A percentile compares a stretch with the other conserved stretches of the same genome.
Conservation (phyloP, 441 rosid genomes). For the Corymbia calophylla region DNA sequence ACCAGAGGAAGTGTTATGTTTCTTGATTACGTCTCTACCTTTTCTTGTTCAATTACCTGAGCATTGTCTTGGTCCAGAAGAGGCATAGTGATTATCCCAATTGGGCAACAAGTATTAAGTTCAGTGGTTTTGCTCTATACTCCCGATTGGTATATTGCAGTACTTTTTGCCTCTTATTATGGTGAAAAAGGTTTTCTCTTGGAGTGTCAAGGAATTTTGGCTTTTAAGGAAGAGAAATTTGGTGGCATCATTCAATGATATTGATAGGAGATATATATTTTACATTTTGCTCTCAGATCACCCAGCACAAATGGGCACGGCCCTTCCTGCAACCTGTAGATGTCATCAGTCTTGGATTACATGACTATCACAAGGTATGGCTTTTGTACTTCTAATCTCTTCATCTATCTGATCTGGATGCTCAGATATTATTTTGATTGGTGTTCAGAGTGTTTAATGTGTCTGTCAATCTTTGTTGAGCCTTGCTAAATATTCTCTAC, state of each 20-base stretch:
- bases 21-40: not conserved
- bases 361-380: slow-evolving; percentile 79
- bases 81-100: not conserved
- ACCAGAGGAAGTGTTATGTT: not conserved
- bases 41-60: not conserved
- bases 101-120: not conserved
- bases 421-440: not conserved
- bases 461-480: not conserved
- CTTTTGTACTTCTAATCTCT: not conserved
- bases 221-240: not conserved
- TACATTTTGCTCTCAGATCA: slow-evolving; percentile 32
- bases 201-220: not conserved
- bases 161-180: not conserved
- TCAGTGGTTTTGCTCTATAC: not conserved
- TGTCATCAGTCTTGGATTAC: slow-evolving; percentile 73
- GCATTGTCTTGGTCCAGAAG: not conserved
- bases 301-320: slow-evolving; percentile 91
- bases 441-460: not conserved
- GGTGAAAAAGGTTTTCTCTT: not conserved
- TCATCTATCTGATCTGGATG: not conserved
- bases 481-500: not conserved
- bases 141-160: not conserved
- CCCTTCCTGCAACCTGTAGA: slow-evolving; percentile 93
- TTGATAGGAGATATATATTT: not conserved
- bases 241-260: not conserved